Evolutionary conservation across 2,329 filamentous ascomycete genomes (phyloP).

Genomic region (Trichoderma arundinaceum): DNA sequence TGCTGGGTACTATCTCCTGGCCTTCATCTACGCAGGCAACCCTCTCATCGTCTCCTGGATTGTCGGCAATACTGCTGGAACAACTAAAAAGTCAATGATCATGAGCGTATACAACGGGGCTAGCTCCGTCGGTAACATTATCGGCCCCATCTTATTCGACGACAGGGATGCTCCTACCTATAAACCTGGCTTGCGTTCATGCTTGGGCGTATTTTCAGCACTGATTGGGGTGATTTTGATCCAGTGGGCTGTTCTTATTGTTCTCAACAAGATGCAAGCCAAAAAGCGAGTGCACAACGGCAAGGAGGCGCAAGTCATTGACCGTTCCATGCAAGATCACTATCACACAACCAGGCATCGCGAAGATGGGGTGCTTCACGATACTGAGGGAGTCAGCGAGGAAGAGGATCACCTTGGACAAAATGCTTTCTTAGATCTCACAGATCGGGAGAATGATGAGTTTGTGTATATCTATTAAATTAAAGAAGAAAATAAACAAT

Average conservation of each 20-base stretch:
- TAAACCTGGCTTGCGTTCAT: conserved; percentile 60
- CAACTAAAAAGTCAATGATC: conserved; percentile 68
- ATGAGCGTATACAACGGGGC: conserved; percentile 70
- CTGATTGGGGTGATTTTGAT: conserved; percentile 59
- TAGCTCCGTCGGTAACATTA: conserved; percentile 67
- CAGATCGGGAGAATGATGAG: conserved; percentile 70
- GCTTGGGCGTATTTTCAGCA: conserved; percentile 60
- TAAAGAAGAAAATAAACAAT: not conserved
- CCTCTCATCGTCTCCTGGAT: conserved; percentile 72
- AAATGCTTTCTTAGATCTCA: conserved; percentile 63
- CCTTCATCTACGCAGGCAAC: conserved; percentile 69
- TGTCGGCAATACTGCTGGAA: conserved; percentile 70
- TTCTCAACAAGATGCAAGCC: conserved; percentile 63
- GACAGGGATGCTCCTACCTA: conserved; percentile 64
- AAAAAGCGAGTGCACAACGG: conserved; percentile 61
- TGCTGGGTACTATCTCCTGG: conserved; percentile 67
- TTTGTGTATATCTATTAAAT: conserved; percentile 66
- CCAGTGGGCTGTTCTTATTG: conserved; percentile 60
- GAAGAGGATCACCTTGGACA: conserved; percentile 47
- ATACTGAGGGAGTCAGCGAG: conserved; percentile 14
- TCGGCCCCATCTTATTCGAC: conserved; percentile 68
- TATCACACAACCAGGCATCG: conserved; percentile 44
- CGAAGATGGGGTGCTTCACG: conserved; percentile 26
- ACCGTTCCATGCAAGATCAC: conserved; percentile 63
- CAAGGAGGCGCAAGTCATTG: conserved; percentile 63